A percentile compares a stretch with the other conserved stretches of the same genome.
phyloP scores from a whole-genome alignment of 2,329 filamentous ascomycete species.

The Leptosphaerulina australis region DNA sequence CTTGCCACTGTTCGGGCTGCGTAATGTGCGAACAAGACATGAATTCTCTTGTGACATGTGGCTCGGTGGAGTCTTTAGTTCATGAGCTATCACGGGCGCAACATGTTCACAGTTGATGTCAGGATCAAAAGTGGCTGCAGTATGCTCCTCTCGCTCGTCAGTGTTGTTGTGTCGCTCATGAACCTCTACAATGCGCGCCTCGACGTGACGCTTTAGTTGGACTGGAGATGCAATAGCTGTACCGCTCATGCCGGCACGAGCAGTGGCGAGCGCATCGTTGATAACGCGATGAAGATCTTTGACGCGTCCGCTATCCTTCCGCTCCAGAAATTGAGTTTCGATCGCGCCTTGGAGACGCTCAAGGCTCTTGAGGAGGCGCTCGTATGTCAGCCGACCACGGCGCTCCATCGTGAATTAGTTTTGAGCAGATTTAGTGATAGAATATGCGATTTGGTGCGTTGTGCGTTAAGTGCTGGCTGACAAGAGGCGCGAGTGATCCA shows the following conservation, averaged over 20 bases:
- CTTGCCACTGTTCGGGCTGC: background rate
- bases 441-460: background rate
- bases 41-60: background rate
- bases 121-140: background rate
- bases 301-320: background rate
- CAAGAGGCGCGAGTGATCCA: background rate
- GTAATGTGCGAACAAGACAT: background rate
- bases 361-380: constrained; percentile 3
- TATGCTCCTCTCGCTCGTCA: background rate
- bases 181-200: background rate
- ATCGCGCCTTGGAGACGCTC: background rate
- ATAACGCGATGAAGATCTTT: constrained; percentile 1
- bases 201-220: constrained; percentile 1
- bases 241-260: background rate
- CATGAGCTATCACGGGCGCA: no score
- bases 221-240: background rate
- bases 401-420: background rate
- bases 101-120: no score
- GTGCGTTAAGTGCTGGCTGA: background rate
- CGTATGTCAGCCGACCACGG: constrained; percentile 1
- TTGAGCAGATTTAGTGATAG: background rate
- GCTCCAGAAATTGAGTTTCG: background rate
- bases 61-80: background rate
- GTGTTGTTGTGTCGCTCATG: background rate
- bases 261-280: background rate